phyloP scores from a whole-genome alignment of 1,139 yeast species.

The Taphrina populina region DNA sequence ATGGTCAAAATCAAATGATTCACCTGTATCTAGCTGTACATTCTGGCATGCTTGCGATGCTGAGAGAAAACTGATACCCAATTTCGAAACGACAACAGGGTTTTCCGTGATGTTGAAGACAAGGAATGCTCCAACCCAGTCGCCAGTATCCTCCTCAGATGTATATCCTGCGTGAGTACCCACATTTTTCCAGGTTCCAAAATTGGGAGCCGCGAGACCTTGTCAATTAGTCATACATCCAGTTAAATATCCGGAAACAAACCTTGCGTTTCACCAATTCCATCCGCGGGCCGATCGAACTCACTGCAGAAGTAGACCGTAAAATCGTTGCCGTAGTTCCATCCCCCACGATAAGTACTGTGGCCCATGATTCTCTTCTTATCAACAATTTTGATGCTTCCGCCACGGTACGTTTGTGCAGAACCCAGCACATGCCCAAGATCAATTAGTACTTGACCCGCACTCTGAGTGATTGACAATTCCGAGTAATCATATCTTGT shows the following conservation, averaged over 20 bases:
- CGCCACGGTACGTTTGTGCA: slow-evolving; percentile 31
- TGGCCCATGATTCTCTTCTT: slow-evolving; percentile 5
- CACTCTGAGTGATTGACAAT: slow-evolving; percentile 2
- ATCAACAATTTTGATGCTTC: slow-evolving; percentile 15
- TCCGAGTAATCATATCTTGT: slow-evolving; percentile 14
- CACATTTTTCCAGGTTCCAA: slow-evolving; percentile 29
- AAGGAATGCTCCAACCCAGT: slow-evolving; percentile 28
- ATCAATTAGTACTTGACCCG: slow-evolving; percentile 26
- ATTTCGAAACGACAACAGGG: slow-evolving; percentile 17
- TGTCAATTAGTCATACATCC: neutral
- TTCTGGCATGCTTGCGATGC: slow-evolving; percentile 11
- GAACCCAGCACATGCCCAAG: slow-evolving; percentile 31
- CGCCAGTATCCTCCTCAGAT: slow-evolving; percentile 27
- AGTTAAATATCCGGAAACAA: neutral
- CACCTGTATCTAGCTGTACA: slow-evolving; percentile 12
- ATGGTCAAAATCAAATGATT: slow-evolving; percentile 12
- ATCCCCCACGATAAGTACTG: slow-evolving; percentile 30
- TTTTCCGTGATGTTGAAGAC: slow-evolving; percentile 24
- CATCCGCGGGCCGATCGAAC: slow-evolving; percentile 27
- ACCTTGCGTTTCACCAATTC: slow-evolving; percentile 30
- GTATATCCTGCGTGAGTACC: slow-evolving; percentile 30
- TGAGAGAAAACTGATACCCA: slow-evolving; percentile 27
- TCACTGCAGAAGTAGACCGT: slow-evolving; percentile 28
- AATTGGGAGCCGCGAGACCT: slow-evolving; percentile 25
- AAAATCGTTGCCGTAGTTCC: slow-evolving; percentile 28